A percentile compares a stretch with the other conserved stretches of the same genome.
These are phyloP conservation scores for Tuber indicum DNA, from an alignment of 495 filamentous ascomycete genomes.

Conservation along the genomic window DNA sequence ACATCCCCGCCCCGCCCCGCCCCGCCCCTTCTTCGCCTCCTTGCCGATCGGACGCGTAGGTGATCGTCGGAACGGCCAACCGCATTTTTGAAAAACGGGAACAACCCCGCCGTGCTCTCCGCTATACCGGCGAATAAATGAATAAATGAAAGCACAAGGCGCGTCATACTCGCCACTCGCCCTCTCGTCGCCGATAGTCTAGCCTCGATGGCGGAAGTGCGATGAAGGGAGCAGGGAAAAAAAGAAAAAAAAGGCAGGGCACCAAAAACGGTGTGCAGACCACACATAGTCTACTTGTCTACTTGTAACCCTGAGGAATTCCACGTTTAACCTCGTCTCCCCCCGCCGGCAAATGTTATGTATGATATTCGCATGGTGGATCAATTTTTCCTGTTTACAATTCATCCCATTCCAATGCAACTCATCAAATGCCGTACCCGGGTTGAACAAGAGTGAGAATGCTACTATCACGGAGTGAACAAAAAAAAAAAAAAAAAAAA, in stretches of 20 bases:
- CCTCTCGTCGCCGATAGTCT: not conserved
- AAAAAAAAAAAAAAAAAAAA: not conserved
- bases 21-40: no score
- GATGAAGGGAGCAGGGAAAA: not conserved
- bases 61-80: not conserved
- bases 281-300: not conserved
- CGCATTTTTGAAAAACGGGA: no score
- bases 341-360: not conserved
- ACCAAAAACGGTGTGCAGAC: not conserved
- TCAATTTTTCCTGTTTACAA: not conserved
- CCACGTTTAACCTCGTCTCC: not conserved
- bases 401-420: not conserved
- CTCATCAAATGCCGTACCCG: not conserved
- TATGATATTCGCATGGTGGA: not conserved
- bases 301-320: not conserved
- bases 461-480: not conserved
- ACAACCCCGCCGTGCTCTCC: no score
- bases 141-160: not conserved
- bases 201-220: not conserved
- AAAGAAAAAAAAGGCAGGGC: not conserved
- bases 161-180: not conserved
- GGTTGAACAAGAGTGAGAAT: not conserved
- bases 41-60: not conserved
- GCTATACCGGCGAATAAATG: not conserved
- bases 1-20: not conserved